Evolutionary conservation across 495 filamentous ascomycete species (phyloP).

Genomic region (Chaetomium tenue): DNA sequence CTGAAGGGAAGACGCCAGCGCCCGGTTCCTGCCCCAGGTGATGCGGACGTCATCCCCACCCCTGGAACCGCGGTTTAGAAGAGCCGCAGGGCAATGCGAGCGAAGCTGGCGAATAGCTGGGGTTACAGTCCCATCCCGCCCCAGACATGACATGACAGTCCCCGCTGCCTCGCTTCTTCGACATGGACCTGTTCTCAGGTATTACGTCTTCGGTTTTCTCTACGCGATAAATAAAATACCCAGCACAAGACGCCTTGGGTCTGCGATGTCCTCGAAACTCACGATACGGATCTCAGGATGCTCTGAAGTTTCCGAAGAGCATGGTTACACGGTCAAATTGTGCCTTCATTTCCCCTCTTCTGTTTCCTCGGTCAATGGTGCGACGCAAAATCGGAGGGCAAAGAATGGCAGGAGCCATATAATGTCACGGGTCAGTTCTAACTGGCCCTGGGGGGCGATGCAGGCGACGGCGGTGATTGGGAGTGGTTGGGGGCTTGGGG

Average conservation of each 20-base stretch:
- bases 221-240: not conserved
- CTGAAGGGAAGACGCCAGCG: conserved; percentile 61
- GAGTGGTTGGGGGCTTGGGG: too few relatives aligned
- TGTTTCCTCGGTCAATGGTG: not conserved
- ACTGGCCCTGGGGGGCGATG: not conserved
- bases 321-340: conserved; percentile 9
- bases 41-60: conserved; percentile 24
- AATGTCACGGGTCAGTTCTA: not conserved
- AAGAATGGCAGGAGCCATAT: conserved; percentile 5
- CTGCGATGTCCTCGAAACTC: not conserved
- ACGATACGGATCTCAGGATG: not conserved
- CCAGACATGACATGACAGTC: not conserved
- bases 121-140: not conserved
- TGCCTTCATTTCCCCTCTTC: not conserved
- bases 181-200: not conserved
- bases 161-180: not conserved
- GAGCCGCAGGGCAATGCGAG: conserved; percentile 14
- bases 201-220: not conserved
- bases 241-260: not conserved
- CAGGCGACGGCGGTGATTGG: not conserved
- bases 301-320: not conserved
- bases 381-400: not conserved
- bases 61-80: conserved; percentile 37
- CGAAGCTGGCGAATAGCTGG: conserved; percentile 5
- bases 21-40: conserved; percentile 35